Base-by-base conservation (phyloP, 768 basidiomycete genomes). In the Phaeotremella skinneri region DNA sequence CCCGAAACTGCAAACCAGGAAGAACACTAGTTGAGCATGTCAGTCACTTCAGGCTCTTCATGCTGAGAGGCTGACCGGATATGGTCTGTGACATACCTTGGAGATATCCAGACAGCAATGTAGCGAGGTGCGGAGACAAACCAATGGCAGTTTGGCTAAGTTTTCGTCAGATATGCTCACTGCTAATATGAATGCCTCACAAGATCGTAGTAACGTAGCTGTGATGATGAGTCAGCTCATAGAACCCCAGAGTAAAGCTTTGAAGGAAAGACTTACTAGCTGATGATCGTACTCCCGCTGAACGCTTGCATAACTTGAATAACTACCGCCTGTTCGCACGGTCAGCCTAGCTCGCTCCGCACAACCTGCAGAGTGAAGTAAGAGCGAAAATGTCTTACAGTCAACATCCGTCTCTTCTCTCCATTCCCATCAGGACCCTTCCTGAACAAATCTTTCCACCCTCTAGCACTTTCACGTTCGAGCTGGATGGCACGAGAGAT, bases 191-290 rank as follows among this genome's bases (percentile, higher is more conserved):
- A 23, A 55, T 25, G 25, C 34, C 62, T 56, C 49, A 56, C 49
- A 64, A 64, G 49, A 64, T 64, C 2, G 63, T 56, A 4, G 63
- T 64, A 6, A 64, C 42, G 30, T 64, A 64, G 59, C 61, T 63
- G 41, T 2, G 13, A 14, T 2, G 4, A 16, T 3, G 25, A 25
- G 9, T 34, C 51, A 51, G 37, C 51, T 21, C 25, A 23, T n/a
- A n/a, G n/a, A 13, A 45, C 23, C 43, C 20, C 34, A 37, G 34
- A 7, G 34, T 37, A 37, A 41, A 25, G 17, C 55, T 49, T 21
- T 17, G 9, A 32, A 2, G 13, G 11, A 48, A 20, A 4, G 13
- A 59, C 58, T 59, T 52, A 59, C 58, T 62, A 62, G 27, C 54
- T 56, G 37, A 64, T 53, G 14, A 64, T 52, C n/a, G 63, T 64